These are phyloP conservation scores for Malus hybrid DNA, from an alignment of 331 rosid species.

Conservation along the genomic window DNA sequence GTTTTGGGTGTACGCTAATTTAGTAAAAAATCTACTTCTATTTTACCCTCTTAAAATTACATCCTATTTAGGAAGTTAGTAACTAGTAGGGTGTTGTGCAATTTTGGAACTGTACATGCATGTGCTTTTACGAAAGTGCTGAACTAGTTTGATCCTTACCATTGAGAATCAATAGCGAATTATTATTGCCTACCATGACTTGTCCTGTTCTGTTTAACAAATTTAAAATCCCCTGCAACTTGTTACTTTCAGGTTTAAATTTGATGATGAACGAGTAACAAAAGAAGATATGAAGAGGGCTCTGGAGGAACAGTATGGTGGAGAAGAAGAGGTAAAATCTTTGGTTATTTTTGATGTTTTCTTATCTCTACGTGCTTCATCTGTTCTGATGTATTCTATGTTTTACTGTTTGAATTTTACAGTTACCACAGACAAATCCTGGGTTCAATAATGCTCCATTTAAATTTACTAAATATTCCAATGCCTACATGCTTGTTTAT, in stretches of 20 bases:
- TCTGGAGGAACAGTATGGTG: slow-evolving; percentile 82
- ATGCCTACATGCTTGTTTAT: slow-evolving; percentile 98
- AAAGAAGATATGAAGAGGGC: slow-evolving; percentile 78
- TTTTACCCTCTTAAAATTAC: too few species aligned
- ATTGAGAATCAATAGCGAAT: neutral
- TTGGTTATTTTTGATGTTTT: neutral
- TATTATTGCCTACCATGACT: neutral
- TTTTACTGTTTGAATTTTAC: slow-evolving; percentile 21
- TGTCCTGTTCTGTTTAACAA: neutral
- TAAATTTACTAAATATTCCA: slow-evolving; percentile 94
- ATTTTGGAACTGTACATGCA: neutral
- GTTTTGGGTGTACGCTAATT: neutral
- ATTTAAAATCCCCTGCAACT: neutral
- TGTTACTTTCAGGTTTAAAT: slow-evolving; percentile 51
- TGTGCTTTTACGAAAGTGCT: neutral
- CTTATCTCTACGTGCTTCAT: neutral
- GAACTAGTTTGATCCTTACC: neutral
- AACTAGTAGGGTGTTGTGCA: neutral
- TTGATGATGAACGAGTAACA: slow-evolving; percentile 85
- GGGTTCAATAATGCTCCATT: slow-evolving; percentile 95
- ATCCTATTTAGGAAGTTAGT: neutral
- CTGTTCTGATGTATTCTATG: slow-evolving; percentile 13
- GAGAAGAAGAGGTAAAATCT: slow-evolving; percentile 69
- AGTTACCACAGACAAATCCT: slow-evolving; percentile 97
- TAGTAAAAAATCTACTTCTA: neutral